Percentiles rank a stretch among this genome's conserved stretches.
phyloP scores from a whole-genome alignment of 1,139 yeast genomes.

The Suhomyces chickasaworum region DNA sequence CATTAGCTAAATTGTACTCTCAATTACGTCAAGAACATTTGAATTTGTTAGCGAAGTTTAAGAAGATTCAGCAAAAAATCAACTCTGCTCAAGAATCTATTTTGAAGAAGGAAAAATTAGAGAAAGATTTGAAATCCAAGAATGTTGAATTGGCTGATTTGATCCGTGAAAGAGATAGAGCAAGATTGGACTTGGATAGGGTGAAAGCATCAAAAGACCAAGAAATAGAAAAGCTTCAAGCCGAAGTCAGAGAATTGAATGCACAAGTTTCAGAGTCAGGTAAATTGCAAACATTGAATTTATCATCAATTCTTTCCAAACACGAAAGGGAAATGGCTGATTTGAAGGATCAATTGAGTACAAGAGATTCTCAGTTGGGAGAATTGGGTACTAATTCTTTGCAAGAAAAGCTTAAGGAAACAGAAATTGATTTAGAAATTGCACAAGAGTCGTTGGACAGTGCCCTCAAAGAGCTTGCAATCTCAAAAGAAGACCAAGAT shows the following conservation, averaged over 20 bases:
- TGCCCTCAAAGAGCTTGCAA: conserved; percentile 62
- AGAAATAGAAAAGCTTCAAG: conserved; percentile 66
- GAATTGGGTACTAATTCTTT: conserved; percentile 26
- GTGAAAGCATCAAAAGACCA: conserved; percentile 65
- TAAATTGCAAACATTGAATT: conserved; percentile 65
- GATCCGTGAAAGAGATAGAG: conserved; percentile 87
- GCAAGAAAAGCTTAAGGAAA: conserved; percentile 57
- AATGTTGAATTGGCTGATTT: conserved; percentile 87
- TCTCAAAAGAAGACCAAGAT: conserved; percentile 56
- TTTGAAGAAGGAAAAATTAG: conserved; percentile 79
- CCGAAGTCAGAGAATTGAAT: conserved; percentile 65
- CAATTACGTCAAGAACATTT: conserved; percentile 92
- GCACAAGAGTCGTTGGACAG: conserved; percentile 79
- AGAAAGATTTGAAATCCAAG: conserved; percentile 81
- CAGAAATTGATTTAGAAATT: conserved; percentile 79
- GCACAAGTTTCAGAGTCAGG: conserved; percentile 65
- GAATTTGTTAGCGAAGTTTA: conserved; percentile 74
- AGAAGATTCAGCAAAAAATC: conserved; percentile 84
- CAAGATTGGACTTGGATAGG: conserved; percentile 80
- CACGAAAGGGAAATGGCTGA: conserved; percentile 60
- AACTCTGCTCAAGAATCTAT: conserved; percentile 93
- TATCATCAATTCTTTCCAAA: conserved; percentile 59
- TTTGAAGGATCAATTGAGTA: conserved; percentile 39
- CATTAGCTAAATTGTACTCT: conserved; percentile 85
- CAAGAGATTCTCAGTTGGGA: conserved; percentile 20